Conservation (phyloP, 768 basidiomycete genomes). For the Lenzites betulinus region DNA sequence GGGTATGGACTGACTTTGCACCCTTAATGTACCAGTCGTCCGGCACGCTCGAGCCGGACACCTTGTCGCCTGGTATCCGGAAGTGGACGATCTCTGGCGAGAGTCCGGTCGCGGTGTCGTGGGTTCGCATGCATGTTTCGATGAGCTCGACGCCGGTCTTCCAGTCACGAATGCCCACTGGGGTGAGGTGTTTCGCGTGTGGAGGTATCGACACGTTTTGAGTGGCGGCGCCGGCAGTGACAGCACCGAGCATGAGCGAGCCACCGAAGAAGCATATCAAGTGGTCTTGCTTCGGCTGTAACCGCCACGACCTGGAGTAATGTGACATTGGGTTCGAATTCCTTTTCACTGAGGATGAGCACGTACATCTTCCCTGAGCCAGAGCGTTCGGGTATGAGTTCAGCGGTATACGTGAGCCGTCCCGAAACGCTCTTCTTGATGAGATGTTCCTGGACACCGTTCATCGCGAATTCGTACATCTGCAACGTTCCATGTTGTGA, state of each 20-base stretch:
- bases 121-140: conserved; percentile 85
- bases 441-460: conserved; percentile 74
- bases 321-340: no score
- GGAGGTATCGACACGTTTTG: conserved; percentile 70
- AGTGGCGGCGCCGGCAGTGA: conserved; percentile 56
- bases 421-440: conserved; percentile 61
- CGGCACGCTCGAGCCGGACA: conserved; percentile 46
- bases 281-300: conserved; percentile 91
- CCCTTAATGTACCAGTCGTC: conserved; percentile 94
- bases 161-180: conserved; percentile 75
- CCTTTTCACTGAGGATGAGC: no score
- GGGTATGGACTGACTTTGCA: conserved; percentile 58
- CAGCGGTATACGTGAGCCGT: conserved; percentile 76
- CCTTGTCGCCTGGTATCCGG: conserved; percentile 58
- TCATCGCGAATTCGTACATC: conserved; percentile 92
- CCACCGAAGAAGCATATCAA: conserved; percentile 95
- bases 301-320: conserved; percentile 74
- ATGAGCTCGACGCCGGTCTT: conserved; percentile 76
- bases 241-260: conserved; percentile 88
- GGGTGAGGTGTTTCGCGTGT: conserved; percentile 57
- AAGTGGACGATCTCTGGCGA: conserved; percentile 92
- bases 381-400: conserved; percentile 64
- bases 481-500: conserved; percentile 31
- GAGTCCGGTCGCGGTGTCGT: conserved; percentile 85
- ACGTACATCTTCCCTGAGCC: conserved; percentile 38